Conservation (phyloP, 495 filamentous ascomycete species). For the Parachaetomium inaequale region DNA sequence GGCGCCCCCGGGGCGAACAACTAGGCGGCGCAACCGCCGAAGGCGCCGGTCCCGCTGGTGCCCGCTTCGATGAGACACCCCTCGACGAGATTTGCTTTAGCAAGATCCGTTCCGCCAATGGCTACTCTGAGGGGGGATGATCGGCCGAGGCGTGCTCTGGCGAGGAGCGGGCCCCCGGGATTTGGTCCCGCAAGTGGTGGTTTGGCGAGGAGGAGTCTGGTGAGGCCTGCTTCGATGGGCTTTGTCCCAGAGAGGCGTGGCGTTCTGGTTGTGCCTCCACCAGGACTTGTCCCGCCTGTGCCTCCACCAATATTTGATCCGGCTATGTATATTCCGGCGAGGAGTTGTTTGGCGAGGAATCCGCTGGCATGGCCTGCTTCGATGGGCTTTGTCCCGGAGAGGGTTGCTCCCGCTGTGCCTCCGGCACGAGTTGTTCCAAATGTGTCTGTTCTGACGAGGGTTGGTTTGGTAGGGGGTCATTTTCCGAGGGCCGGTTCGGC, state of each 20-base stretch:
- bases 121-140: not conserved
- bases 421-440: not conserved
- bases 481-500: not conserved
- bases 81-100: not conserved
- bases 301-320: too few species aligned
- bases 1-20: slow-evolving; percentile 28
- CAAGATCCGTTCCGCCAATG: not conserved
- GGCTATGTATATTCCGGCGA: not conserved
- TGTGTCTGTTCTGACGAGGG: not conserved
- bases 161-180: not conserved
- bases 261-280: too few species aligned
- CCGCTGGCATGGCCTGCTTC: not conserved
- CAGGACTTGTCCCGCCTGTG: too few species aligned
- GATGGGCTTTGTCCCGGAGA: not conserved
- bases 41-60: not conserved
- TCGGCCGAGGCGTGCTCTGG: not conserved
- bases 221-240: not conserved
- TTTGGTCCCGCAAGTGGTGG: not conserved
- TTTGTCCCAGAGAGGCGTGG: not conserved
- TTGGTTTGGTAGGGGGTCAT: not conserved
- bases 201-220: not conserved
- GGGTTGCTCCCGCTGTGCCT: too few species aligned
- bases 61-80: not conserved
- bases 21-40: slow-evolving; percentile 5
- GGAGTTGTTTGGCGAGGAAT: not conserved